phyloP scores from a whole-genome alignment of 2,329 filamentous ascomycete species.

The Ophiostoma ips region DNA sequence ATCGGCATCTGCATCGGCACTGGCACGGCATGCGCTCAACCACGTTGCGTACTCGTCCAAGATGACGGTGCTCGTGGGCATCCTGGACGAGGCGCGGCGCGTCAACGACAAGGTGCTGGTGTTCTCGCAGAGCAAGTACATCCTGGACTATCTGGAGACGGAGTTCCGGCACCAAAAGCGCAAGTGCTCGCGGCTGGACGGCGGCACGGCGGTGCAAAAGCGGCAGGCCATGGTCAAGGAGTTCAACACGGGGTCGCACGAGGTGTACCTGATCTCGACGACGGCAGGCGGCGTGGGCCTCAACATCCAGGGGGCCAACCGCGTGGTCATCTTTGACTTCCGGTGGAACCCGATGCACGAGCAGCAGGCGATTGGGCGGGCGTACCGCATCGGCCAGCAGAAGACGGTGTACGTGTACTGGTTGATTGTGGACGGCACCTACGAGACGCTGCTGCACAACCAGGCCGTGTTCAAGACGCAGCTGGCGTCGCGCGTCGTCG shows the following conservation, averaged over 20 bases:
- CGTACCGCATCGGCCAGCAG: conserved; percentile 71
- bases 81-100: conserved; percentile 49
- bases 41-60: conserved; percentile 51
- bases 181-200: conserved; percentile 51
- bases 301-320: conserved; percentile 72
- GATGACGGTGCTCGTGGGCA: conserved; percentile 49
- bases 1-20: conserved; percentile 21
- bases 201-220: conserved; percentile 37
- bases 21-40: conserved; percentile 25
- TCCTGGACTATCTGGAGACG: conserved; percentile 53
- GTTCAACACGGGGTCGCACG: conserved; percentile 47
- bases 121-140: conserved; percentile 60
- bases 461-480: conserved; percentile 71
- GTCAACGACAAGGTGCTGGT: conserved; percentile 62
- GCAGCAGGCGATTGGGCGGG: conserved; percentile 74
- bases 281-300: conserved; percentile 68
- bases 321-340: conserved; percentile 77
- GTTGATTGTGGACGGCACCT: conserved; percentile 64
- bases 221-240: conserved; percentile 51
- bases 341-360: conserved; percentile 69
- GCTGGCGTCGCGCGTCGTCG: conserved; percentile 65
- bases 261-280: conserved; percentile 72
- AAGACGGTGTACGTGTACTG: conserved; percentile 78
- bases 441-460: conserved; percentile 61
- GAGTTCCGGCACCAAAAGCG: conserved; percentile 37